Conservation (phyloP, 257 asterid genomes). For the Solanum corneliomulleri region DNA sequence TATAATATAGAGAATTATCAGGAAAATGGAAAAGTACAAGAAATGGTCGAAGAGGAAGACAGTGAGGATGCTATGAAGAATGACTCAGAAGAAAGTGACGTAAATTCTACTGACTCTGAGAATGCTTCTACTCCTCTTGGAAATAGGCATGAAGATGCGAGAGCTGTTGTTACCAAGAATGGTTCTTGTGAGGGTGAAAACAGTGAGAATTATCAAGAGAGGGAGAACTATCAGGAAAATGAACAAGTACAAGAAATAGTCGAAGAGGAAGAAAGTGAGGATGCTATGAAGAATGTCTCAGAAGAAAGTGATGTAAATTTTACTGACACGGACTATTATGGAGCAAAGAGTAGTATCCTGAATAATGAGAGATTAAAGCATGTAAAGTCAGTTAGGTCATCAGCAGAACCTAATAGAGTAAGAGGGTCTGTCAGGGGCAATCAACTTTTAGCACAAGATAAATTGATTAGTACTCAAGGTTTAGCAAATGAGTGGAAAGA, state of each 20-base stretch:
- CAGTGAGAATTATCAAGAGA: background rate
- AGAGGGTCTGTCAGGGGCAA: conserved; percentile 25
- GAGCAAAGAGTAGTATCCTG: conserved; percentile 5
- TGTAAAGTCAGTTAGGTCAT: conserved; percentile 54
- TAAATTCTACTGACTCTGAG: conserved; percentile 8
- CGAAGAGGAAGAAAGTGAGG: conserved; percentile 17
- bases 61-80: conserved; percentile 5
- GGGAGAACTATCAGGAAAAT: conserved; percentile 11
- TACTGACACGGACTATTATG: conserved; percentile 9
- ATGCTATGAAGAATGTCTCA: conserved; percentile 1
- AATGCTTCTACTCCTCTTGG: conserved; percentile 5
- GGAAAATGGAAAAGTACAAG: conserved; percentile 13
- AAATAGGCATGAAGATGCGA: conserved; percentile 3
- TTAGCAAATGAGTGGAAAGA: conserved; percentile 20
- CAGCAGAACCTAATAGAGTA: conserved; percentile 33
- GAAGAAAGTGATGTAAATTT: conserved; percentile 16
- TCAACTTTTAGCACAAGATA: conserved; percentile 12
- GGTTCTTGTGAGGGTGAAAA: conserved; percentile 6
- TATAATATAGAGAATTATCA: conserved; percentile 4
- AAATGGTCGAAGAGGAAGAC: conserved; percentile 10
- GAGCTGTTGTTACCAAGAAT: conserved; percentile 5
- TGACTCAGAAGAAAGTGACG: conserved; percentile 11
- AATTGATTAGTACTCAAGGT: conserved; percentile 8
- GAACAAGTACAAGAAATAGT: conserved; percentile 9
- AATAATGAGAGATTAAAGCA: conserved; percentile 30